Evolutionary conservation across 2,329 filamentous ascomycete species (phyloP), one percentile per base, ranked within the genome.

Genomic region (Coniochaeta prunicola): DNA sequence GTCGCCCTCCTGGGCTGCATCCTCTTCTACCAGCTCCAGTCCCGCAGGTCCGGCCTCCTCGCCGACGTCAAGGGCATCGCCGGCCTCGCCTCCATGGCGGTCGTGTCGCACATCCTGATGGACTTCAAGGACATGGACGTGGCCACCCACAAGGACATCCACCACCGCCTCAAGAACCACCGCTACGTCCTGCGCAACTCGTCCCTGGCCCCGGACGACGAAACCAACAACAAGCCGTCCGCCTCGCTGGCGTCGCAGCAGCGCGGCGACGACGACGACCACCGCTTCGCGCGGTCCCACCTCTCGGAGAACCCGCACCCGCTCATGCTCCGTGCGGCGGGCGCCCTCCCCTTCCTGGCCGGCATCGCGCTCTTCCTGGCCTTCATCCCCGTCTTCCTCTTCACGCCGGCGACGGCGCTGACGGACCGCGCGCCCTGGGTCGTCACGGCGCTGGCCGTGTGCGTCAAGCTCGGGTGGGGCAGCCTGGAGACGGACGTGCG

Each of bases 91-190:
- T 84, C 87, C 59, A 90, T 91, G 87, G 88, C 88, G 10, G 88
- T 89, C 2, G 83, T 84, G 61, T 85, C 82, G 62, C 88, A 91
- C 64, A 89, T 91, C 68, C 74, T 91, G 62, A 85, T 85, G 71
- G 88, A 91, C 67, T 91, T 91, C 67, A 85, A 84, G 62, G 86
- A 86, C 59, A 82, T 89, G 73, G 88, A 91, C 67, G 82, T 84
- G 1, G 86, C 84, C 8, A 83, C 79, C 4, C 83, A 87, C 58
- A 76, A 83, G 55, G 81, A 86, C 57, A 90, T 91, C 45, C 88
- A 91, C 68, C 77, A 83, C 56, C 82, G 80, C 64, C 76, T 91
- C n/a, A 85, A 85, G 61, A 72, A 83, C 30, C 81, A 83, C 60
- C 83, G 87, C 38, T 91, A 91, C 64, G 81, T 86, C 58, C 74